These are phyloP conservation scores for Rhodotorula sp. DNA, from an alignment of 1,284 basidiomycete species.

Conservation along the genomic window DNA sequence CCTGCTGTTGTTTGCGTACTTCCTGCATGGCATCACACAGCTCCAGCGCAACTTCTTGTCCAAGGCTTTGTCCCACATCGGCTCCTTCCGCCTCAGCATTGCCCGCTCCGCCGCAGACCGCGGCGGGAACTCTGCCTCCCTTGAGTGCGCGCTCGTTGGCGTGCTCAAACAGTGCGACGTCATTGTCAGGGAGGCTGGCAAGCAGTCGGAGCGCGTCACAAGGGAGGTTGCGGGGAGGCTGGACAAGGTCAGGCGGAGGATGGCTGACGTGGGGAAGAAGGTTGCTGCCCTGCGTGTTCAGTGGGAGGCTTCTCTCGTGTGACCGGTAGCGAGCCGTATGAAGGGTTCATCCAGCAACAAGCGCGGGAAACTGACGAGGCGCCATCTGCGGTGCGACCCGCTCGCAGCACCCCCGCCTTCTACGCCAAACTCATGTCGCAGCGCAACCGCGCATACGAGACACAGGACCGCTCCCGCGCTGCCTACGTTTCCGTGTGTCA, in stretches of 20 bases:
- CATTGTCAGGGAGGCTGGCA: constrained; percentile 16
- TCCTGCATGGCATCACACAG: constrained; percentile 12
- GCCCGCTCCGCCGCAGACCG: constrained; percentile 7
- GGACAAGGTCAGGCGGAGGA: constrained; percentile 7
- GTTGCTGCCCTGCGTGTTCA: neutral
- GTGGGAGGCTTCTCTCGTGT: too few species aligned
- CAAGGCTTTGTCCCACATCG: constrained; percentile 20
- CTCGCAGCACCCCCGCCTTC: constrained; percentile 33
- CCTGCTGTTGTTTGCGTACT: constrained; percentile 22
- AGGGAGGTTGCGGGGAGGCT: constrained; percentile 8
- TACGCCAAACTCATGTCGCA: constrained; percentile 27
- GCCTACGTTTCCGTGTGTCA: constrained; percentile 38
- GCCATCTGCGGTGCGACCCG: too few species aligned
- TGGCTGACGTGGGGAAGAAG: constrained; percentile 37
- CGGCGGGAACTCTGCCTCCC: neutral
- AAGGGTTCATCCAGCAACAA: neutral
- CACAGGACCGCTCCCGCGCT: constrained; percentile 31
- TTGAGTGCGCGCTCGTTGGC: constrained; percentile 19
- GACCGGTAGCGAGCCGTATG: neutral
- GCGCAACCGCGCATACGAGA: constrained; percentile 27
- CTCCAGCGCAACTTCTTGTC: constrained; percentile 2
- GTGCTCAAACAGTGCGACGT: constrained; percentile 33
- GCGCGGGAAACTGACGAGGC: too few species aligned
- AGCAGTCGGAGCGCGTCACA: constrained; percentile 3
- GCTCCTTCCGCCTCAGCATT: constrained; percentile 18